These are phyloP conservation scores for Cercophora samala DNA, from an alignment of 495 filamentous ascomycete genomes.

Conservation along the genomic window DNA sequence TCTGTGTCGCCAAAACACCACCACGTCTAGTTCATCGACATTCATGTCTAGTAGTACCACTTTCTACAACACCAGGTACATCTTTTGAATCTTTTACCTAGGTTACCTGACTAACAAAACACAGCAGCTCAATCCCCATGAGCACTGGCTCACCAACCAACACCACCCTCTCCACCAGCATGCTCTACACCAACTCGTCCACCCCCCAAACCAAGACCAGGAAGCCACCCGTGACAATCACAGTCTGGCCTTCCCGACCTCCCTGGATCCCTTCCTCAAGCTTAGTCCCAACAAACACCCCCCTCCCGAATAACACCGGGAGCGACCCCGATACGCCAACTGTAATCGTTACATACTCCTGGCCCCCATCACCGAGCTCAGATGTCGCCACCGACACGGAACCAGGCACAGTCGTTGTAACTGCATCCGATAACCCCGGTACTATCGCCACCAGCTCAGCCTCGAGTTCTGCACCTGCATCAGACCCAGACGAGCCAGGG, in stretches of 20 bases:
- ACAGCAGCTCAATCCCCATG: slow-evolving; percentile 6
- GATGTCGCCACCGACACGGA: not conserved
- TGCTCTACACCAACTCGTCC: slow-evolving; percentile 8
- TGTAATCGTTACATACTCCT: slow-evolving; percentile 4
- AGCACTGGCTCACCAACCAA: slow-evolving; percentile 15
- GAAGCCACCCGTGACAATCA: slow-evolving; percentile 21
- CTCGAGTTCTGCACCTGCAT: not conserved
- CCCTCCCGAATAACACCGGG: not conserved
- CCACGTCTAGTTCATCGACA: slow-evolving; percentile 13
- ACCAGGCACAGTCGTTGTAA: slow-evolving; percentile 2
- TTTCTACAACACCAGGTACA: slow-evolving; percentile 25
- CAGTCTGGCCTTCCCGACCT: slow-evolving; percentile 13
- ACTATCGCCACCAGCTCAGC: slow-evolving; percentile 11
- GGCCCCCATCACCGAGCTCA: not conserved
- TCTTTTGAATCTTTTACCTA: not conserved
- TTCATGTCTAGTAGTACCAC: slow-evolving; percentile 14
- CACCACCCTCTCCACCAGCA: slow-evolving; percentile 10
- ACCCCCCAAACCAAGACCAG: slow-evolving; percentile 2
- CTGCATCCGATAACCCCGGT: not conserved
- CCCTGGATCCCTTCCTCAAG: not conserved
- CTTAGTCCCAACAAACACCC: not conserved
- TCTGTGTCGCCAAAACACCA: slow-evolving; percentile 24
- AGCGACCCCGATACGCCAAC: slow-evolving; percentile 3
- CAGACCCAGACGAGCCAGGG: not conserved
- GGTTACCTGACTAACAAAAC: not conserved